Percentiles rank a stretch among this genome's conserved stretches.
These are phyloP conservation scores for Hordeum marinum DNA, from an alignment of 176 grass and related monocot genomes.

Conservation along the genomic window DNA sequence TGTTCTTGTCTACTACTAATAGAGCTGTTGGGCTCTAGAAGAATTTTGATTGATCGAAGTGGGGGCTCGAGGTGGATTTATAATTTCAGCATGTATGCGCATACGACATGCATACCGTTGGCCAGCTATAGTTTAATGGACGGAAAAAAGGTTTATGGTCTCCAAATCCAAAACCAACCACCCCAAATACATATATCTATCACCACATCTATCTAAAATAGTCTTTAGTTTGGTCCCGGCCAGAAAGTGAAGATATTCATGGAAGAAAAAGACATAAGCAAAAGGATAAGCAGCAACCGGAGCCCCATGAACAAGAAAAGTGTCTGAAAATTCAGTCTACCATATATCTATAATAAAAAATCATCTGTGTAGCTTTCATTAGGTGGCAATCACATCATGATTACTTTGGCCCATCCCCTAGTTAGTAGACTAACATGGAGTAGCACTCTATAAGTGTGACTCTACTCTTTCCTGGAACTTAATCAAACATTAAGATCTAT, in stretches of 20 bases:
- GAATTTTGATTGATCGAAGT: neutral
- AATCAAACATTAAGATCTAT: neutral
- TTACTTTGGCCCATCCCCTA: neutral
- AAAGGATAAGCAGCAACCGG: neutral
- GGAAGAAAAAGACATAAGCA: neutral
- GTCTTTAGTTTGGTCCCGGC: neutral
- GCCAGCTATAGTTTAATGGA: neutral
- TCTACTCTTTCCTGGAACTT: neutral
- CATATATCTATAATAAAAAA: neutral
- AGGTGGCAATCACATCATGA: neutral
- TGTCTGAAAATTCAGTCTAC: neutral
- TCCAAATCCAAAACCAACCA: constrained; percentile 8
- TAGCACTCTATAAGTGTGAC: neutral
- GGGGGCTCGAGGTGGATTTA: constrained; percentile 23
- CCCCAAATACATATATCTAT: neutral
- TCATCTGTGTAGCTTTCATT: neutral
- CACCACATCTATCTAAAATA: neutral
- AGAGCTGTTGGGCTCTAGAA: neutral
- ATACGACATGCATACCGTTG: neutral
- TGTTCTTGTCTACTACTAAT: neutral
- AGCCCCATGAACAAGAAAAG: neutral
- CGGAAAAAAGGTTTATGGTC: neutral
- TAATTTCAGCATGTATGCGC: neutral
- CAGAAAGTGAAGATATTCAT: neutral
- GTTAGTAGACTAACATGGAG: neutral